A percentile compares a stretch with the other conserved stretches of the same genome.
phyloP scores from a whole-genome alignment of 139 green algal genomes.

The Auxenochlorella pyrenoidosa region DNA sequence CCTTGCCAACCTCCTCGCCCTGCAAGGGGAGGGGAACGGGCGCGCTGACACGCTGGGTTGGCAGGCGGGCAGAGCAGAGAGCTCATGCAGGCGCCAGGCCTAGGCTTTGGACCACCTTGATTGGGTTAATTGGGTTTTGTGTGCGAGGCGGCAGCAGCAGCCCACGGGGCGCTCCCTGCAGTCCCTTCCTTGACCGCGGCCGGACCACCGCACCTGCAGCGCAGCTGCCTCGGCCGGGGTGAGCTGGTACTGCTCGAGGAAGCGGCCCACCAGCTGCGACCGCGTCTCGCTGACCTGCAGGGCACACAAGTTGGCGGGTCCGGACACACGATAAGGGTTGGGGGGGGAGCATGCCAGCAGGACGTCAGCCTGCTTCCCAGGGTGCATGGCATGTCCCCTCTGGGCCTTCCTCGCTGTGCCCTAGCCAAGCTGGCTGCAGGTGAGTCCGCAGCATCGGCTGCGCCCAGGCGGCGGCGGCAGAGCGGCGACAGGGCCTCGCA shows the following conservation, averaged over 20 bases:
- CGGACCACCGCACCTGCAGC: conserved; percentile 38
- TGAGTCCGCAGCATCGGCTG: too few relatives aligned
- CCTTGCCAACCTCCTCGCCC: conserved; percentile 75
- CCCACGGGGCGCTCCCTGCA: neutral
- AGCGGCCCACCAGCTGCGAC: conserved; percentile 74
- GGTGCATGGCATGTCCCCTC: too few relatives aligned
- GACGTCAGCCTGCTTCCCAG: too few relatives aligned
- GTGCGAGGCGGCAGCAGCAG: neutral
- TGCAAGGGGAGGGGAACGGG: neutral
- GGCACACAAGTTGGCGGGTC: neutral
- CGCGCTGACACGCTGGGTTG: neutral
- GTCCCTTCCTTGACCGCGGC: neutral
- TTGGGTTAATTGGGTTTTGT: too few relatives aligned
- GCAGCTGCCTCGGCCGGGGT: conserved; percentile 71
- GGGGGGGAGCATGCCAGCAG: too few relatives aligned
- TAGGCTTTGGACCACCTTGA: too few relatives aligned
- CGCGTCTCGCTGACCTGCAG: conserved; percentile 59
- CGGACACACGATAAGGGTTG: neutral
- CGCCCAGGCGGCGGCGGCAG: too few relatives aligned
- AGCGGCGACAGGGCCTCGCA: too few relatives aligned
- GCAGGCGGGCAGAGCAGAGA: too few relatives aligned
- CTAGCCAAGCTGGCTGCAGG: too few relatives aligned
- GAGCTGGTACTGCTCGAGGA: conserved; percentile 97
- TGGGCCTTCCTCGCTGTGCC: too few relatives aligned
- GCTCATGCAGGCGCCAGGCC: too few relatives aligned